Evolutionary conservation across 192 early-diverging fungal species (phyloP), one percentile per base, ranked within the genome.

Genomic region (Radiomyces spectabilis): DNA sequence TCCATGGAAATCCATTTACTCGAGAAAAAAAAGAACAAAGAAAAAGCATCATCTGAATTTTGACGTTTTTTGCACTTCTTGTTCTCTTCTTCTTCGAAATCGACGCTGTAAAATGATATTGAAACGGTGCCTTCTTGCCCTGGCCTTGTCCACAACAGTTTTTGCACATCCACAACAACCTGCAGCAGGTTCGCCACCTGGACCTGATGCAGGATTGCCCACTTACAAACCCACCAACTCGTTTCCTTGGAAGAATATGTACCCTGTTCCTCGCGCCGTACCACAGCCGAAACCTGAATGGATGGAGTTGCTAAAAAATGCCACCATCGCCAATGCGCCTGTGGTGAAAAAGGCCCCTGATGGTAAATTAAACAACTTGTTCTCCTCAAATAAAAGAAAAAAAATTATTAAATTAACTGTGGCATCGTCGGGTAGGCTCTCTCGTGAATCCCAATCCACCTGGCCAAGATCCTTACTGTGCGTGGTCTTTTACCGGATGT

Each of bases 401-500:
- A 4, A 34, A 27, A 13, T 22, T 45, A 12, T 38, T 21, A 25
- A 38, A 5, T 29, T 26, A 38, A 61, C 22, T 1, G n/a, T n/a
- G n/a, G n/a, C n/a, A n/a, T n/a, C n/a, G n/a, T n/a, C n/a, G n/a
- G n/a, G n/a, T n/a, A n/a, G n/a, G n/a, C 22, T 25, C 7, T 22
- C 38, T 45, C 39, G 26, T 34, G 38, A 5, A 6, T 38, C 9
- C 55, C 15, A 16, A 43, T 29, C 37, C 53, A 12, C 29, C 34
- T 22, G 54, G 37, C 0, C n/a, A 47, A 9, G 54, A 63, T 29
- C 27, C 68, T 50, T 71, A 70, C 34, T 77, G 77, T 56, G 65
- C 68, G 58, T 79, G 77, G 77, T 77, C 75, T 29, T 79, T 69
- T 37, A 63, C 68, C 18, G 66, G 72, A 53, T 70, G 69, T 39